A percentile compares a stretch with the other conserved stretches of the same genome.
These are phyloP conservation scores for Mucor indicus DNA, from an alignment of 371 early-diverging fungal genomes.

Conservation along the genomic window DNA sequence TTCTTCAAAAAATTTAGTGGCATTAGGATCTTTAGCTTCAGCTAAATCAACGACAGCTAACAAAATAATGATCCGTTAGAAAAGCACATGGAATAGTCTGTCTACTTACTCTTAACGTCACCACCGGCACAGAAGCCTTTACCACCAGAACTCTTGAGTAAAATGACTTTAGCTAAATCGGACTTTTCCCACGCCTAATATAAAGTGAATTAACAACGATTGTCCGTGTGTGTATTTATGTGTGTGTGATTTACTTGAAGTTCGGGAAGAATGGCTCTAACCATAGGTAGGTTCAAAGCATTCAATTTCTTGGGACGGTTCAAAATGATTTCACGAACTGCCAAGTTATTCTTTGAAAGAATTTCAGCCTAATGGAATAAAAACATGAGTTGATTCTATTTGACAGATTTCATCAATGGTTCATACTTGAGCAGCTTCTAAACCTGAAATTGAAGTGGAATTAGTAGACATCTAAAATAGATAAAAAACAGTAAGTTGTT, in stretches of 20 bases:
- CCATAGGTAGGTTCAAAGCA: conserved; percentile 87
- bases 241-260: conserved; percentile 54
- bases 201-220: not conserved
- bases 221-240: not conserved
- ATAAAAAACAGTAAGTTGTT: not conserved
- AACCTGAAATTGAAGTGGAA: conserved; percentile 3
- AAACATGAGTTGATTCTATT: not conserved
- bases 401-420: not conserved
- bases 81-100: not conserved
- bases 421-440: conserved; percentile 13
- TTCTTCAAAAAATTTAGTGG: conserved; percentile 81
- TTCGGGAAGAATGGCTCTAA: conserved; percentile 77
- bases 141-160: conserved; percentile 74
- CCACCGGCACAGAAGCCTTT: conserved; percentile 97
- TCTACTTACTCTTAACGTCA: conserved; percentile 77
- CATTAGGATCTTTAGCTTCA: conserved; percentile 44
- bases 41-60: conserved; percentile 48
- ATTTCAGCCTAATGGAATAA: conserved; percentile 26
- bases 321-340: conserved; percentile 78
- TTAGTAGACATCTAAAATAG: conserved; percentile 13
- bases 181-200: conserved; percentile 86
- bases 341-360: conserved; percentile 40
- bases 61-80: not conserved
- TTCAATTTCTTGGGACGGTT: conserved; percentile 89
- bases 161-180: conserved; percentile 83